Conservation (phyloP, 2,329 filamentous ascomycete species). For the Cercospora sp. region DNA sequence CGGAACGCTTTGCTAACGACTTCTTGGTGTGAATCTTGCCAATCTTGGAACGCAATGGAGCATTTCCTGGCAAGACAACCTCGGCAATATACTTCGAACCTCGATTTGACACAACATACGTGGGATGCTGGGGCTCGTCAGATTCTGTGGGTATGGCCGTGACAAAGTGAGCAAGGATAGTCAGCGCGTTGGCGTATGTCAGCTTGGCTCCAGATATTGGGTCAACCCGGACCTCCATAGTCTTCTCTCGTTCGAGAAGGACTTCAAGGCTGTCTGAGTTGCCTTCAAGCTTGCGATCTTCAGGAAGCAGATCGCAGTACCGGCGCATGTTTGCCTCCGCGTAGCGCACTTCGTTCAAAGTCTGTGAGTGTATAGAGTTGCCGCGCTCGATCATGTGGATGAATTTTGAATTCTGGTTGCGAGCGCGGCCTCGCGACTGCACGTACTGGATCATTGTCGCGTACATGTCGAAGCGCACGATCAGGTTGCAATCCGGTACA, state of each 20-base stretch:
- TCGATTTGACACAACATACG: slow-evolving; percentile 62
- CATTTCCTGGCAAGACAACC: slow-evolving; percentile 72
- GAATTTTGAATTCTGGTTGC: slow-evolving; percentile 75
- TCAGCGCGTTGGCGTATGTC: slow-evolving; percentile 72
- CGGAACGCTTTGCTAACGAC: slow-evolving; percentile 78
- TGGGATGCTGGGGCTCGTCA: slow-evolving; percentile 51
- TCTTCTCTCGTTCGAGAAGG: slow-evolving; percentile 55
- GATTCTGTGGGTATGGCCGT: slow-evolving; percentile 63
- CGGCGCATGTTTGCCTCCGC: slow-evolving; percentile 64
- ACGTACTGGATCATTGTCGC: slow-evolving; percentile 91
- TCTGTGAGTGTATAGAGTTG: slow-evolving; percentile 62
- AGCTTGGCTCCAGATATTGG: slow-evolving; percentile 71
- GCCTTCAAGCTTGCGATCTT: slow-evolving; percentile 68
- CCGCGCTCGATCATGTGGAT: slow-evolving; percentile 77
- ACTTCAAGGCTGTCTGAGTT: slow-evolving; percentile 57
- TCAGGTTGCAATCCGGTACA: slow-evolving; percentile 66
- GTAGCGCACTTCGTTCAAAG: slow-evolving; percentile 60
- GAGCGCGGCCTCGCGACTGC: slow-evolving; percentile 84
- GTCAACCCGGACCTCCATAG: slow-evolving; percentile 58
- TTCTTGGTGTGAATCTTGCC: slow-evolving; percentile 70
- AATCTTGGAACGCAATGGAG: slow-evolving; percentile 66
- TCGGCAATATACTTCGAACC: slow-evolving; percentile 71
- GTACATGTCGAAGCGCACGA: slow-evolving; percentile 81
- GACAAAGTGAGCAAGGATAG: slow-evolving; percentile 71
- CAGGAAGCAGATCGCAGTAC: slow-evolving; percentile 74